Evolutionary conservation across 148 eudicot species (phyloP), one percentile per base, ranked within the genome.

Genomic region (Rhododendron henanense): DNA sequence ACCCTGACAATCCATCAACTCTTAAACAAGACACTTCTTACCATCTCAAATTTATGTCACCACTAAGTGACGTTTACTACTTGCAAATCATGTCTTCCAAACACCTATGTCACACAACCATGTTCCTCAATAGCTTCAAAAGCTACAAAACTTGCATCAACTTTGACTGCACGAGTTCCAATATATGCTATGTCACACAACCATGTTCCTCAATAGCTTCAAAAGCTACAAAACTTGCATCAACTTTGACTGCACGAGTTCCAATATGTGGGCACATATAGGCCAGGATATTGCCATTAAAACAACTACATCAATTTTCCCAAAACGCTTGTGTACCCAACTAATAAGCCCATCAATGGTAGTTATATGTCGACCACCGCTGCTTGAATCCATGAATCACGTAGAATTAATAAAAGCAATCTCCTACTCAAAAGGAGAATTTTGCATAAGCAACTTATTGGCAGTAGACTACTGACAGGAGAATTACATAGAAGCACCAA

Each of bases 21-120:
- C 55, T 41, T 83, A 18, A 23, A 83, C 59, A 51, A 18, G 63
- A 13, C 19, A 73, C 15, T 39, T 23, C 74, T 67, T 83, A 71
- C 47, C 47, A 33, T 1, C 6, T 73, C 65, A 73, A 84, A 8
- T 28, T 83, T 67, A 15, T 10, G 15, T 83, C 57, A 28, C 15
- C 33, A 15, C 59, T 8, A 21, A 82, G 37, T 14, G 55, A 57
- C 33, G 0, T 21, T 45, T 14, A 44, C 77, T 61, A 37, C 65
- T 57, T 81, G 47, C 15, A 81, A 55, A n/a, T 57, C 71, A 81
- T 81, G 83, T 28, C 81, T 33, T 8, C 45, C 45, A 41, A 80
- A 80, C 41, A 51, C 63, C 63, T 33, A 78, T 14, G 82, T 50
- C 39, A 18, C 41, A 80, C 82, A 50, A 80, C 63, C 39, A 18